Base-by-base conservation (phyloP, 768 basidiomycete species). In the Hemileccinum rubropunctum region DNA sequence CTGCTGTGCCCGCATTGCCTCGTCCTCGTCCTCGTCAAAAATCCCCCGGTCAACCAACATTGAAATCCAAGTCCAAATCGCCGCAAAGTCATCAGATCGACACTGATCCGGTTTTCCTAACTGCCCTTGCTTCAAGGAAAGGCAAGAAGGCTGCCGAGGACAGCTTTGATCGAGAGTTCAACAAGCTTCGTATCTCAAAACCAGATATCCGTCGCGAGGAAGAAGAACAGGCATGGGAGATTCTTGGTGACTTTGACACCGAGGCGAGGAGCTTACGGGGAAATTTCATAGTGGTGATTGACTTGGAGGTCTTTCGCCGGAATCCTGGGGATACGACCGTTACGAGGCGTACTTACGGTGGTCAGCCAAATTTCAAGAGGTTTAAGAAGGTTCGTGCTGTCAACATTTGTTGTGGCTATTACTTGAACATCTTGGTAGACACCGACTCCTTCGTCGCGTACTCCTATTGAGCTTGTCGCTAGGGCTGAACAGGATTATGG, bases 261-360 rank as follows among this genome's bases (percentile, higher is more conserved):
- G 80, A 86, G 50, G 79, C 85, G 43, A 67, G 65, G 4, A 76
- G 77, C 49, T 36, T 90, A 33, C 65, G 84, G 39, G 88, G 88
- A 0, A 90, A 90, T 60, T 90, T 91, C 54, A 89, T 91, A 88
- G 79, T 86, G 3, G 78, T 89, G 26, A 68, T 86, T 27, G 84
- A 87, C 51, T 69, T 87, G 73, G 81, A 83, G 27, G 71, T 84
- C 10, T 75, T 70, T 60, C 61, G 42, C 20, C 73, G 70, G 51
- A 58, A 64, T 38, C 56, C 60, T 15, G 48, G 45, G 47, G 58
- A 48, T 48, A 23, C 57, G 52, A 30, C 62, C 61, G 47, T 50
- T 64, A 3, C 62, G 72, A 17, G 79, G 78, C 81, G 46, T 4
- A 34, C 30, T 9, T 48, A 59, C 9, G 71, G 76, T 47, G 78